Conservation (phyloP, 2,329 filamentous ascomycete species). For the Tolypocladium nubicola region DNA sequence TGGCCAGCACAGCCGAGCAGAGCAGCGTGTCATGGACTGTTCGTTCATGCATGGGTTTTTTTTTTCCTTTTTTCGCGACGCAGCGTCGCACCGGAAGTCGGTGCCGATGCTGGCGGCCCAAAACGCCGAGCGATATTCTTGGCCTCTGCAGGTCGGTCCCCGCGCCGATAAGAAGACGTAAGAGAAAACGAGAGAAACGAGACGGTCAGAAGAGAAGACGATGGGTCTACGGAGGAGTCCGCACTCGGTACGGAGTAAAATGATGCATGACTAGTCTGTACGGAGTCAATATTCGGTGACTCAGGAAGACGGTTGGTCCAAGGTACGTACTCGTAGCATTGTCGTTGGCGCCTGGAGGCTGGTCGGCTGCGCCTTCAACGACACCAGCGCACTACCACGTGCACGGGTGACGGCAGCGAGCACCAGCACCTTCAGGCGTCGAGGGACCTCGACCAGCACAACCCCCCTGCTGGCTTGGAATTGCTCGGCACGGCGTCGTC, state of each 20-base stretch:
- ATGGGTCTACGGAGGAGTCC: no score
- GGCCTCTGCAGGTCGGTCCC: neutral
- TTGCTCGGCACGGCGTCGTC: neutral
- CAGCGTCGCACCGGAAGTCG: neutral
- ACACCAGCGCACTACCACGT: neutral
- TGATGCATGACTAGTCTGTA: no score
- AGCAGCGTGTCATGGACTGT: no score
- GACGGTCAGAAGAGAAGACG: neutral
- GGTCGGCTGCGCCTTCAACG: neutral
- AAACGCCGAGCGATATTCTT: neutral
- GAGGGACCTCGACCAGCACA: neutral
- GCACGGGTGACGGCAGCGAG: neutral
- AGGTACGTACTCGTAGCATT: no score
- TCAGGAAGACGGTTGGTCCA: no score
- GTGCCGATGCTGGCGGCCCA: neutral
- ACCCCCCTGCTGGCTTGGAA: neutral
- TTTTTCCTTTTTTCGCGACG: neutral
- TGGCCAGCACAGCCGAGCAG: neutral
- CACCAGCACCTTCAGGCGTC: neutral
- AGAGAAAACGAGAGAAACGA: neutral
- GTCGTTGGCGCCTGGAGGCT: no score
- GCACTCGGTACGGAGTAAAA: no score
- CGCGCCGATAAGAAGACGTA: neutral
- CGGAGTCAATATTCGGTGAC: no score
- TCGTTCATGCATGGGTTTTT: neutral